Base-by-base conservation (phyloP, 2,329 filamentous ascomycete genomes). In the Emergomyces orientalis region DNA sequence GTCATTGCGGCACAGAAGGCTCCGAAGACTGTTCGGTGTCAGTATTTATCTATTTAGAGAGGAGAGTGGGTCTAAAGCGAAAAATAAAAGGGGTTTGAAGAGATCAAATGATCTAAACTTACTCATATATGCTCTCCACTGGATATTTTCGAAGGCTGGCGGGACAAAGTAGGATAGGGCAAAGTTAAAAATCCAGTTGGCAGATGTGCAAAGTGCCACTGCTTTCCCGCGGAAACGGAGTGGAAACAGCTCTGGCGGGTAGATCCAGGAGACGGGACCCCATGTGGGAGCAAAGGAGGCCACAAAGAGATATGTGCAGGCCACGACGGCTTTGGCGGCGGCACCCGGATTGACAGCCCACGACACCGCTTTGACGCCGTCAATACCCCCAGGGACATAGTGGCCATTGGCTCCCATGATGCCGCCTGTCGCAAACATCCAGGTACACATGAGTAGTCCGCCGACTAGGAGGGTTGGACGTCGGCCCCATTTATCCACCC, bases 1-100 rank as follows among this genome's bases (percentile, higher is more conserved):
- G 84, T 84, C 63, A 87, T 86, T 11, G 79, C 78, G 1, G 80
- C 80, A 71, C 87, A 88, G 77, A 89, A 88, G 25, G 84, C 79
- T 11, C 81, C 88, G 70, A 90, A 90, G 67, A 90, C 80, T 61
- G 14, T 37, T 17, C n/a, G 13, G 17, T 14, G n/a, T 58, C 25
- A 45, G 34, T 25, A 41, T 14, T 39, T 9, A 25, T 14, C 5
- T 27, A 34, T 39, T 37, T 47, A n/a, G 30, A 22, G 25, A 27
- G 43, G 11, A 7, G 27, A 34, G 30, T 25, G 8, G 9, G 13
- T 9, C 11, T 47, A 47, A 58, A 45, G 0, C 3, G 1, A 43
- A 2, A 19, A 43, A 22, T 19, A 45, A 45, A n/a, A 45, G 41
- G 17, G 41, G 41, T n/a, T n/a, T n/a, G n/a, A 17, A 1, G 17